Base-by-base conservation (phyloP, 768 basidiomycete species). In the Hortiboletus campestris region DNA sequence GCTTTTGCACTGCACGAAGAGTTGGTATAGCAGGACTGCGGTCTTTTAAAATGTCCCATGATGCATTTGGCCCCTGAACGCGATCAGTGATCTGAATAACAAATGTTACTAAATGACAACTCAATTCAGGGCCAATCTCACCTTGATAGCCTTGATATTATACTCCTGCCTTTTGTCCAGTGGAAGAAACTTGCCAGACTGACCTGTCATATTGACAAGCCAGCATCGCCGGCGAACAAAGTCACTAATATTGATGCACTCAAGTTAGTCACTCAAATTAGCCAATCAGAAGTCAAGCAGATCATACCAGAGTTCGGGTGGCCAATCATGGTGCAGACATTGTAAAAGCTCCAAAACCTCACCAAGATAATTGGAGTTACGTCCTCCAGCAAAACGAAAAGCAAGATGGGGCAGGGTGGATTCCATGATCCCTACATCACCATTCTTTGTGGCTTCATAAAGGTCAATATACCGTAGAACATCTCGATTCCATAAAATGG, bases 71-170 rank as follows among this genome's bases (percentile, higher is more conserved):
- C 0, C 74, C 75, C 48, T 68, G 59, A 6, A 70, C 70, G 0
- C 63, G 63, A 59, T 73, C 67, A 4, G 67, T 74, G 9, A 36
- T 17, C 35, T 36, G 35, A 36, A 36, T 36, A 36, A 36, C 35
- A 36, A 36, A 36, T 36, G 2, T 36, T 7, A 36, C 35, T 36
- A 36, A 16, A 36, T 36, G 16, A 3, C 16, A 36, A 36, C 8
- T 8, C 14, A 36, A 36, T 17, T 36, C 14, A 36, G 8, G 35
- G 14, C 35, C 8, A 36, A 36, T 36, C 36, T 38, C 36, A 67
- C 49, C 55, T 76, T 76, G 4, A 74, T 67, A 39, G 73, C 73
- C 57, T 65, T 68, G 34, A 77, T 68, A 50, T 74, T 75, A 25
- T 70, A 63, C 45, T 77, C 74, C 49, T 75, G 70, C 1, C 67